Evolutionary conservation across 208 protist genomes (phyloP), one percentile per base, ranked within the genome.

Genomic region (Wallacemonas sp.): DNA sequence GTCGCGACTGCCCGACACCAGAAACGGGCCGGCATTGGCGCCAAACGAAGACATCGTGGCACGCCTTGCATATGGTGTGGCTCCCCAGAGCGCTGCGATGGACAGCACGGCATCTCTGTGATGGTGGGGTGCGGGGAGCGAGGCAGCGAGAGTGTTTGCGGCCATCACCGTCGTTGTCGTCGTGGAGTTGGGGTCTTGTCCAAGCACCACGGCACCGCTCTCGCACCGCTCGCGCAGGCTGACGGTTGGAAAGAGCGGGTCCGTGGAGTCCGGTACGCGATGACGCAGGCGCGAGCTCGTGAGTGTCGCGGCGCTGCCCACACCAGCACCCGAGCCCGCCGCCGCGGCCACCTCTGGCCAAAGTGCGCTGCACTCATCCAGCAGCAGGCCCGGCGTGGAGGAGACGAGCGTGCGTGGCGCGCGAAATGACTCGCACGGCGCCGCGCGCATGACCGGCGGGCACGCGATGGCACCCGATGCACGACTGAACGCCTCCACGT

Each of bases 81-180:
- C 12, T 3, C 30, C 23, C 49, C 21, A 76, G 46, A 78, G 61
- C n/a, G 64, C 55, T 26, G 71, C 80, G 16, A 93, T 48, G 8
- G 80, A 62, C 16, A 89, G 72, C 49, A 93, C 79, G 12, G 87
- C 80, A 63, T 93, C 83, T 3, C 61, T 48, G 32, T 87, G 80
- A 44, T 88, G 83, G 14, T 55, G 74, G 1, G 73, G 83, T 12
- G 73, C 26, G 43, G 70, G 49, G 27, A 32, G 34, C 32, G 14
- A 17, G 41, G 21, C 34, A 16, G 55, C 2, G 26, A 6, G 17
- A 6, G 47, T 24, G 33, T 23, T 26, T 9, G 24, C 27, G 9
- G 34, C 16, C 34, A 33, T 33, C 43, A 17, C 1, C 14, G n/a
- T 1, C 49, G 64, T 27, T 34, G 49, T 5, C 6, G 57, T 6